Base-by-base conservation (phyloP, 768 basidiomycete species). In the Mycena filopes region DNA sequence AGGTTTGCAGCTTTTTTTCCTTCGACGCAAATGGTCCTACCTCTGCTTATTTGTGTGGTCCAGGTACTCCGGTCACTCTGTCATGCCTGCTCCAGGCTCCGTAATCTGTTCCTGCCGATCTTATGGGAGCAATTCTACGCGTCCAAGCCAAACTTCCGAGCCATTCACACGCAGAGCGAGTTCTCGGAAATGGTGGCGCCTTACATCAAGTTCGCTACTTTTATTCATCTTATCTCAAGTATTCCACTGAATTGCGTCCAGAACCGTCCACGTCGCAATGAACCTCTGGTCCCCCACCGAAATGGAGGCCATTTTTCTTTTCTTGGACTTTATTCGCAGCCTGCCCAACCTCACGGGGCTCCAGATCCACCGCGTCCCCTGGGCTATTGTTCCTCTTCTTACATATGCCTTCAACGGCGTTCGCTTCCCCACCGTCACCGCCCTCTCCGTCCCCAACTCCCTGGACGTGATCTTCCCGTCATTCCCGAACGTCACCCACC, bases 401-500 rank as follows among this genome's bases (percentile, higher is more conserved):
- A 11, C 28, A 3, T 43, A 50, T 12, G 59, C 49, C 0, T 51
- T 60, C n/a, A 9, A 40, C 8, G 40, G 25, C 4, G 41, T 20
- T 6, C 7, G 11, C 3, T 15, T 60, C 21, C 59, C 59, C 5
- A 36, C 11, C 3, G 26, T 60, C 2, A 33, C 49, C 12, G 26
- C 40, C 2, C 41, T 60, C 16, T 46, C 25, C 41, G 47, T 60
- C 10, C 59, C 48, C 11, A 40, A 60, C 11, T 21, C 3, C 25
- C 36, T 28, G 11, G 38, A 49, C 25, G 12, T 18, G n/a, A 51
- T 60, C 2, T 51, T 51, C 26, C n/a, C 20, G 6, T 25, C 48
- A 9, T 60, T 60, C 49, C 59, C 59, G 20, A 51, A 60, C 49
- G n/a, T 60, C 41, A 51, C 29, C 29, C 43, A 26, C 9, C 49